phyloP scores from a whole-genome alignment of 768 basidiomycete species.

The Polyporus arcularius region DNA sequence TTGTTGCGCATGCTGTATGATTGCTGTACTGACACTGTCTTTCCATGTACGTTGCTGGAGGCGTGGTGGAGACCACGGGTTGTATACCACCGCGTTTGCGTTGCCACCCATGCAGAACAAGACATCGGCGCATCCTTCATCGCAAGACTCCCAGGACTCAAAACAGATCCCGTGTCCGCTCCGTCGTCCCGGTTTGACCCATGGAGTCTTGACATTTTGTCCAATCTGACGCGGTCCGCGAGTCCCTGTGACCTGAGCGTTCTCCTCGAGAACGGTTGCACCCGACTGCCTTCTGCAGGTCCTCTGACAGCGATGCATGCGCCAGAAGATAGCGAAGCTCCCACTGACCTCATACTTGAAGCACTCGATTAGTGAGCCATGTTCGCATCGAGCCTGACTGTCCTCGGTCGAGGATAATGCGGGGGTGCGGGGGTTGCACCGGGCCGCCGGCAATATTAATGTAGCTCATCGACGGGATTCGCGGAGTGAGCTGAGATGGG shows the following conservation, averaged over 20 bases:
- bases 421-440: no score
- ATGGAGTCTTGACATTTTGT: background rate
- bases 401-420: no score
- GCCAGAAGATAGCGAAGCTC: no score
- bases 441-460: no score
- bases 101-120: background rate
- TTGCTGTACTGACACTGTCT: slow-evolving; percentile 2
- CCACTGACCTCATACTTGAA: no score
- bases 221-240: slow-evolving; percentile 2
- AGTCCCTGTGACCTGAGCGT: slow-evolving; percentile 8
- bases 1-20: slow-evolving; percentile 5
- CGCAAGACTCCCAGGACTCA: background rate
- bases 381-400: no score
- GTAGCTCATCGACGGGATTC: no score
- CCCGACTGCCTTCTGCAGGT: background rate
- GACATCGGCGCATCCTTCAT: background rate
- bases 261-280: background rate
- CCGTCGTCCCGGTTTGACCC: slow-evolving; percentile 12
- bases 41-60: slow-evolving; percentile 8
- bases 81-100: slow-evolving; percentile 4
- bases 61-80: slow-evolving; percentile 6
- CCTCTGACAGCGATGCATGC: background rate
- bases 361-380: no score
- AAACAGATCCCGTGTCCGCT: background rate
- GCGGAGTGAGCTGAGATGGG: no score